These are phyloP conservation scores for Centella asiatica DNA, from an alignment of 129 eudicot genomes.

Conservation along the genomic window DNA sequence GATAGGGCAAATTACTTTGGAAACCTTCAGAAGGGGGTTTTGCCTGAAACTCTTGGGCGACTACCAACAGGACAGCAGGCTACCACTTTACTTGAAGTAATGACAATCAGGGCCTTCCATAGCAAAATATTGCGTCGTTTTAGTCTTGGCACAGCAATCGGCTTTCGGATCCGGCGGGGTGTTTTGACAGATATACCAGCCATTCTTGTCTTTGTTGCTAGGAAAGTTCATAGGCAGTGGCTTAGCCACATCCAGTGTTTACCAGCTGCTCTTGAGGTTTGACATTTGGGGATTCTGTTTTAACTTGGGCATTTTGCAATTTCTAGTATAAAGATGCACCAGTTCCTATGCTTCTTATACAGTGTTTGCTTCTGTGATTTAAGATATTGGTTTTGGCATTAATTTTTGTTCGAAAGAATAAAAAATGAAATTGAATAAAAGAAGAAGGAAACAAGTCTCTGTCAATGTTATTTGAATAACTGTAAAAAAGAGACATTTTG, in stretches of 20 bases:
- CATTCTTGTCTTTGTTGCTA: slow-evolving; percentile 76
- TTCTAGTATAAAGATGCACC: not conserved
- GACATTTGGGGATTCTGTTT: slow-evolving; percentile 7
- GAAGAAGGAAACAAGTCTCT: not conserved
- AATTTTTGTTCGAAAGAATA: not conserved
- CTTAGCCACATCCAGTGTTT: slow-evolving; percentile 48
- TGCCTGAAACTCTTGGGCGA: slow-evolving; percentile 62
- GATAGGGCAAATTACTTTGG: slow-evolving; percentile 75
- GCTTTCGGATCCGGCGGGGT: slow-evolving; percentile 60
- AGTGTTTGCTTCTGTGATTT: not conserved
- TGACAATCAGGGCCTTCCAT: slow-evolving; percentile 83
- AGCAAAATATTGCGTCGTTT: slow-evolving; percentile 58
- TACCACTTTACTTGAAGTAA: slow-evolving; percentile 64
- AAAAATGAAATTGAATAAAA: too few relatives aligned
- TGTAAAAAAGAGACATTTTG: too few relatives aligned
- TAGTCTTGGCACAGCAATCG: slow-evolving; percentile 82
- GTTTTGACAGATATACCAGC: slow-evolving; percentile 69
- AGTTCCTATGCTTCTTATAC: too few relatives aligned
- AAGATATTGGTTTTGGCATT: not conserved
- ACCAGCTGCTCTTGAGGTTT: slow-evolving; percentile 79
- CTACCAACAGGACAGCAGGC: slow-evolving; percentile 73
- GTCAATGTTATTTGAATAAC: too few relatives aligned
- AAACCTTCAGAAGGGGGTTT: slow-evolving; percentile 68
- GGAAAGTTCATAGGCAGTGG: slow-evolving; percentile 71
- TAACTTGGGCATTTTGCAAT: not conserved